phyloP scores from a whole-genome alignment of 768 basidiomycete genomes.

The Neoboletus magnificus region DNA sequence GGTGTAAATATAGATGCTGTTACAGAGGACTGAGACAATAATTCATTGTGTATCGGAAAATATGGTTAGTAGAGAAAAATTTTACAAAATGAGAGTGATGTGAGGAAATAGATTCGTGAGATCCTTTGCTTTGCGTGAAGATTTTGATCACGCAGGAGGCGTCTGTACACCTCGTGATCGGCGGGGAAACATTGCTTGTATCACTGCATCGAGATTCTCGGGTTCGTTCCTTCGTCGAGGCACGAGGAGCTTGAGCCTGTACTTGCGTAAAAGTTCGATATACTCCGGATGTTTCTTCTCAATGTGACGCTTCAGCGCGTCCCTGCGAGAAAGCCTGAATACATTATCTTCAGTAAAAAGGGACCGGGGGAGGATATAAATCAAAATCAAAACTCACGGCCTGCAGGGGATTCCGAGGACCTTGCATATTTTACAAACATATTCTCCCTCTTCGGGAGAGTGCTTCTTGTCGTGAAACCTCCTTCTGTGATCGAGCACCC shows the following conservation, averaged over 20 bases:
- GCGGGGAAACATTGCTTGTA: not conserved
- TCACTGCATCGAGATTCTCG: not conserved
- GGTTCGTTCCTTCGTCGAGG: not conserved
- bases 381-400: not conserved
- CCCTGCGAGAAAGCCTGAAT: not conserved
- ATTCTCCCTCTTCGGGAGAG: not conserved
- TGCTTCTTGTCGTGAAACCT: not conserved
- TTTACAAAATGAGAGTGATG: no score
- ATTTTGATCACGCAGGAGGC: no score
- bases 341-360: not conserved
- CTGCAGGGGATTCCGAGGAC: not conserved
- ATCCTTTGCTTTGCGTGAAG: no score
- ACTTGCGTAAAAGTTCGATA: not conserved
- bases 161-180: no score
- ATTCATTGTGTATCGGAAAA: no score
- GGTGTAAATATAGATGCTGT: no score
- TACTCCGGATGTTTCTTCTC: not conserved
- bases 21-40: no score
- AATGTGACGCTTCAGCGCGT: not conserved
- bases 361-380: not conserved
- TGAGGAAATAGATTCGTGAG: no score
- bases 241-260: not conserved
- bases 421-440: not conserved
- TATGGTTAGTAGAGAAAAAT: no score
- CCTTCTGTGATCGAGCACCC: not conserved